Evolutionary conservation across 1,284 basidiomycete genomes (phyloP).

Genomic region (Pseudozyma tsukubaensis): DNA sequence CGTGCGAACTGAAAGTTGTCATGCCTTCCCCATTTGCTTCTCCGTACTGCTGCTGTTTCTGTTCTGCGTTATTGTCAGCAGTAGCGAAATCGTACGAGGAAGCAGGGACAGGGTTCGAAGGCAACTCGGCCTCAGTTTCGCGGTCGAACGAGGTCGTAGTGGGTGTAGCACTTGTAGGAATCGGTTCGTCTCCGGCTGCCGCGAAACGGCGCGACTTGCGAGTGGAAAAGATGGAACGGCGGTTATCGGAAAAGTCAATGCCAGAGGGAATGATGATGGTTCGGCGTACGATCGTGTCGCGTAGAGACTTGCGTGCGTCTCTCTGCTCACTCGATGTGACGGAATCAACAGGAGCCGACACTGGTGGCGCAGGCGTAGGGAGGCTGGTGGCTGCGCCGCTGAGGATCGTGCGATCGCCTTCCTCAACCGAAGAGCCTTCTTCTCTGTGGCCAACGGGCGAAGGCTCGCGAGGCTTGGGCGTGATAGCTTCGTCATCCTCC

Average conservation of each 20-base stretch:
- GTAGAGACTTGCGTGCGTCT: conserved; percentile 43
- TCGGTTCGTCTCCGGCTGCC: conserved; percentile 24
- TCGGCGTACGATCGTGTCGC: conserved; percentile 59
- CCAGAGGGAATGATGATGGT: conserved; percentile 61
- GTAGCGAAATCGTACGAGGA: background rate
- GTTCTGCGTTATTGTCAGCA: background rate
- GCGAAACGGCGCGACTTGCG: conserved; percentile 50
- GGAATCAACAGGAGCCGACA: background rate
- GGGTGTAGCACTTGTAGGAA: conserved; percentile 11
- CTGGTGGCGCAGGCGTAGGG: background rate
- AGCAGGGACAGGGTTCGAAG: background rate
- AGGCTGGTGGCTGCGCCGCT: conserved; percentile 5
- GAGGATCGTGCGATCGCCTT: conserved; percentile 4
- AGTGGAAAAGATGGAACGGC: conserved; percentile 42
- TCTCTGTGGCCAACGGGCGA: background rate
- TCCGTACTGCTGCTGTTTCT: too few species aligned
- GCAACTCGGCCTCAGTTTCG: background rate
- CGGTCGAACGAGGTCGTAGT: conserved; percentile 3
- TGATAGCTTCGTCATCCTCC: conserved; percentile 9
- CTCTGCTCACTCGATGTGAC: too few species aligned
- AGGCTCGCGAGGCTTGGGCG: conserved; percentile 11
- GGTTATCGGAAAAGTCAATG: conserved; percentile 22
- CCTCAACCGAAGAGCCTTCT: background rate
- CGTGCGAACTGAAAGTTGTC: conserved; percentile 17
- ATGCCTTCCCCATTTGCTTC: conserved; percentile 9